A percentile compares a stretch with the other conserved stretches of the same genome.
Evolutionary conservation across 2,329 filamentous ascomycete species (phyloP).

Genomic region (Trichoderma brevicompactum): DNA sequence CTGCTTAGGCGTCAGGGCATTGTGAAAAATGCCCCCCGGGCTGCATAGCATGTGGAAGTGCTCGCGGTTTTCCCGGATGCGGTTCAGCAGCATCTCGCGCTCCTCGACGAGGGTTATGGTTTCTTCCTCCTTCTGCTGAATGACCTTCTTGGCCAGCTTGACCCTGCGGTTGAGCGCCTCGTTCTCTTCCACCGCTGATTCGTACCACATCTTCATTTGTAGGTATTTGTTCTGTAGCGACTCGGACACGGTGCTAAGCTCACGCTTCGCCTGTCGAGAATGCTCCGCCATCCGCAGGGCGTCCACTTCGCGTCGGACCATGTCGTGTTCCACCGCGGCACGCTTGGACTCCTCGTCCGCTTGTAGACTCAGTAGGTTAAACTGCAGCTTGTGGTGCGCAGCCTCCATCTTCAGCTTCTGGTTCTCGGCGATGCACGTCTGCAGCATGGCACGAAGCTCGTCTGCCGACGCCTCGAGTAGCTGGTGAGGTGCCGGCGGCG

Average conservation of each 20-base stretch:
- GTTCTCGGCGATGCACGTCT: conserved; percentile 59
- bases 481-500: conserved; percentile 53
- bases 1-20: conserved; percentile 63
- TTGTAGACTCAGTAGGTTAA: conserved; percentile 81
- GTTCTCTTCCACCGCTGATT: conserved; percentile 69
- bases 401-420: conserved; percentile 75
- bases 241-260: conserved; percentile 57
- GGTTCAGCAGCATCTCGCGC: conserved; percentile 74
- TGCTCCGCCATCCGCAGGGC: conserved; percentile 77
- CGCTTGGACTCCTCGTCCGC: conserved; percentile 84
- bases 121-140: conserved; percentile 77
- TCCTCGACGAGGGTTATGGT: conserved; percentile 73
- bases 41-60: conserved; percentile 81
- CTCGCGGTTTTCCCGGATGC: conserved; percentile 87
- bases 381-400: conserved; percentile 89
- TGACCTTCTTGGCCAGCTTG: conserved; percentile 74
- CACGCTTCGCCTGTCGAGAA: conserved; percentile 62
- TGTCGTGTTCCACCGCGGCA: conserved; percentile 87
- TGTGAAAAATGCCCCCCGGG: conserved; percentile 70
- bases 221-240: conserved; percentile 59
- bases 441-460: conserved; percentile 61
- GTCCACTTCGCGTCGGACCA: conserved; percentile 86
- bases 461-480: conserved; percentile 58
- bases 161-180: conserved; percentile 66
- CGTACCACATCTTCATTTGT: conserved; percentile 68